Evolutionary conservation across 768 basidiomycete genomes (phyloP).

Genomic region (Pholiota conissans): DNA sequence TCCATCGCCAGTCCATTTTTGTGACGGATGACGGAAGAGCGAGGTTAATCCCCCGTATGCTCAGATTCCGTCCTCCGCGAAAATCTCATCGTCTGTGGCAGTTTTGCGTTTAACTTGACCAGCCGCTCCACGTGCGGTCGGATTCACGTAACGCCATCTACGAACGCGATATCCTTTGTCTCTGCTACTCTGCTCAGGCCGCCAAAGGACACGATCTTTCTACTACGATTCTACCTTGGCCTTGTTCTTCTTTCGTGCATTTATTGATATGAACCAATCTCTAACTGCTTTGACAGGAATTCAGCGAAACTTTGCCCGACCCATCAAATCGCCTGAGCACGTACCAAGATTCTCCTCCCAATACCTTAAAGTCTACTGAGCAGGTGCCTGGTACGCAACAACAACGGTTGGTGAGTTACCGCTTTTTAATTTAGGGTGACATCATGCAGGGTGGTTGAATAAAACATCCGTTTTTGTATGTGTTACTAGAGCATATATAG

Average conservation of each 20-base stretch:
- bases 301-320: constrained; percentile 17
- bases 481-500: constrained; percentile 15
- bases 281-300: constrained; percentile 16
- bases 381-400: constrained; percentile 18
- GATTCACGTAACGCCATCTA: constrained; percentile 13
- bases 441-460: constrained; percentile 15
- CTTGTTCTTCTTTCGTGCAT: not conserved
- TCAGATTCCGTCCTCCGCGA: constrained; percentile 20
- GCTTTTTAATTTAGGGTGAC: constrained; percentile 20
- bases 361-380: constrained; percentile 17
- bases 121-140: constrained; percentile 15
- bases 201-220: too few relatives aligned
- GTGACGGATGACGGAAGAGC: constrained; percentile 10
- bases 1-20: constrained; percentile 4
- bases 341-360: constrained; percentile 14
- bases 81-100: constrained; percentile 13
- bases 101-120: constrained; percentile 15
- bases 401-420: constrained; percentile 25
- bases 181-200: too few relatives aligned
- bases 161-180: not conserved
- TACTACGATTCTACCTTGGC: too few relatives aligned
- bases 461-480: not conserved
- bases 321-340: constrained; percentile 9
- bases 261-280: constrained; percentile 1
- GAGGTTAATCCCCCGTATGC: constrained; percentile 23